Evolutionary conservation across 1,284 basidiomycete species (phyloP).

Genomic region (Somion occarium): DNA sequence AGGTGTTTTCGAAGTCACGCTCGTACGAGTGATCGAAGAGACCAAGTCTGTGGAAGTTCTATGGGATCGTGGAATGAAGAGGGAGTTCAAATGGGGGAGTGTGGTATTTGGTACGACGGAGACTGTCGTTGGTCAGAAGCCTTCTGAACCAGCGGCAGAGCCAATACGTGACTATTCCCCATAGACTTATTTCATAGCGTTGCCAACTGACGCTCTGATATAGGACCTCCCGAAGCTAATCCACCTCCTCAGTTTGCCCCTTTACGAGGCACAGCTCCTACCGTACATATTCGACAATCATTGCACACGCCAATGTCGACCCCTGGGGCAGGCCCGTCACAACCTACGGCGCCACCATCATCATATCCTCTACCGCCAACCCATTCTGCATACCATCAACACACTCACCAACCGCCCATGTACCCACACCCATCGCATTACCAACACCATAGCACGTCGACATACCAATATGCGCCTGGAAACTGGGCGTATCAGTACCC

Average conservation of each 20-base stretch:
- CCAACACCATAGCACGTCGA: conserved; percentile 11
- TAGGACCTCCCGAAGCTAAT: conserved; percentile 3
- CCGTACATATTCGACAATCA: conserved; percentile 13
- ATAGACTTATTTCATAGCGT: background rate
- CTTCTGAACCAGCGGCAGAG: conserved; percentile 42
- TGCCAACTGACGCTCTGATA: background rate
- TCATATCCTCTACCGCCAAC: conserved; percentile 17
- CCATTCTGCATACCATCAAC: conserved; percentile 16
- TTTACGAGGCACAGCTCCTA: background rate
- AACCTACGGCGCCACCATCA: conserved; percentile 14
- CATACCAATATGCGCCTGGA: background rate
- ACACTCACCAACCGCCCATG: background rate
- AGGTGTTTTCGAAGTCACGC: conserved; percentile 76
- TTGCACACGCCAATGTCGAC: conserved; percentile 21
- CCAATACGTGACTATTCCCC: conserved; percentile 33
- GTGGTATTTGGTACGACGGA: conserved; percentile 57
- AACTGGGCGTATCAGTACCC: conserved; percentile 3
- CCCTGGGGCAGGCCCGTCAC: conserved; percentile 11
- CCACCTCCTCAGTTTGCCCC: conserved; percentile 4
- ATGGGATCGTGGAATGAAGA: conserved; percentile 66
- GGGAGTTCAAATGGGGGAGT: conserved; percentile 77
- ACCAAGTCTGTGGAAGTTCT: conserved; percentile 70
- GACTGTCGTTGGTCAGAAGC: conserved; percentile 54
- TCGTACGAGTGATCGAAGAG: conserved; percentile 66
- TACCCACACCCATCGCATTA: conserved; percentile 3